Conservation (phyloP, 768 basidiomycete species). For the Calocybe indica region DNA sequence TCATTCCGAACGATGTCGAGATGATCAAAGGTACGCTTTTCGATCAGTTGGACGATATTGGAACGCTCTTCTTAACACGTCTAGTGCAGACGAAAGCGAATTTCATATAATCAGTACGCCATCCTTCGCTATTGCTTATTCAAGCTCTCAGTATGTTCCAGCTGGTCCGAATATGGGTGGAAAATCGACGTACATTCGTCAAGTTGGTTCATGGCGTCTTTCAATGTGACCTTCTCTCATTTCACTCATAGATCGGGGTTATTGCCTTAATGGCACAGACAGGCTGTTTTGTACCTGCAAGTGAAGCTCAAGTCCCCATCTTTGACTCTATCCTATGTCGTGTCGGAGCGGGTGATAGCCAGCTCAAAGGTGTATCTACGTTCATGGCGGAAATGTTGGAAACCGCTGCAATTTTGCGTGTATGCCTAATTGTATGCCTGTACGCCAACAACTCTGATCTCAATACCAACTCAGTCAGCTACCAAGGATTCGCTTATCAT, state of each 20-base stretch:
- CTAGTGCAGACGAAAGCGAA: constrained; percentile 64
- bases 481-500: constrained; percentile 91
- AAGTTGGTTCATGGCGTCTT: constrained; percentile 34
- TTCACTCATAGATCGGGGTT: constrained; percentile 64
- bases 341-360: constrained; percentile 96
- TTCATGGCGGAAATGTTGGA: constrained; percentile 99
- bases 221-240: not conserved
- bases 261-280: constrained; percentile 94
- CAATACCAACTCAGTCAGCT: constrained; percentile 54
- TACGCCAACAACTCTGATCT: not conserved
- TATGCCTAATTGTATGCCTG: constrained; percentile 22
- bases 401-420: constrained; percentile 90
- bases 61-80: not conserved
- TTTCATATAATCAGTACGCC: constrained; percentile 88
- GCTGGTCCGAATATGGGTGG: constrained; percentile 99
- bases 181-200: constrained; percentile 95
- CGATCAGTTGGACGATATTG: not conserved
- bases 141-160: constrained; percentile 17
- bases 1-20: constrained; percentile 93
- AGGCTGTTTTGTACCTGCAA: constrained; percentile 93
- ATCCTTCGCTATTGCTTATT: not conserved
- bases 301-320: constrained; percentile 79
- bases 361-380: constrained; percentile 95
- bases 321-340: constrained; percentile 95
- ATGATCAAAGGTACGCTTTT: constrained; percentile 75